phyloP scores from a whole-genome alignment of 768 basidiomycete genomes.

The Psilocybe subaeruginosa region DNA sequence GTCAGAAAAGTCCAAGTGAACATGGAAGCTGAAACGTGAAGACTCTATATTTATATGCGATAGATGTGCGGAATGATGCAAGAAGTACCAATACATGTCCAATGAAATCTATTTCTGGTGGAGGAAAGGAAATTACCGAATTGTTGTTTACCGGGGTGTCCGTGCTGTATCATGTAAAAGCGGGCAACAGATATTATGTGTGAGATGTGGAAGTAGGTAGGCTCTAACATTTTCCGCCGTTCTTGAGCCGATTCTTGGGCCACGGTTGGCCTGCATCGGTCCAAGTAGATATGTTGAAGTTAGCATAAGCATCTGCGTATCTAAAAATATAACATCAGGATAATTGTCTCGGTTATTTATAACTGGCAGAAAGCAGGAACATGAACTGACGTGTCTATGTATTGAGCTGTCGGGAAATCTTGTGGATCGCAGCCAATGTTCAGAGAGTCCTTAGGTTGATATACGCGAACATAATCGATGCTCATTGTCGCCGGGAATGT shows the following conservation, averaged over 20 bases:
- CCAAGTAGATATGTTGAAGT: constrained; percentile 76
- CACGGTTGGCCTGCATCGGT: constrained; percentile 52
- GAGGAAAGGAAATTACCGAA: background rate
- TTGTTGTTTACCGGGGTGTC: background rate
- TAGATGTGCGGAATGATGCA: constrained; percentile 10
- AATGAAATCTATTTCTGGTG: background rate
- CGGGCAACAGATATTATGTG: background rate
- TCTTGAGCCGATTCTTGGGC: constrained; percentile 52
- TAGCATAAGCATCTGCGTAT: constrained; percentile 65
- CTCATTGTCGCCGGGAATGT: constrained; percentile 70
- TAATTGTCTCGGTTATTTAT: background rate
- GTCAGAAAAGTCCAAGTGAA: background rate
- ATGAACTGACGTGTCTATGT: constrained; percentile 57
- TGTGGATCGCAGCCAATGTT: constrained; percentile 83
- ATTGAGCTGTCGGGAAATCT: constrained; percentile 71
- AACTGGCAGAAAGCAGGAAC: background rate
- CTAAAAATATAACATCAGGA: constrained; percentile 24
- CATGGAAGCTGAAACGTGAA: background rate
- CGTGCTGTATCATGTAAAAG: background rate
- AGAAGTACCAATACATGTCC: background rate
- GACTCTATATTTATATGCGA: constrained; percentile 10
- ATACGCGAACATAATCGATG: constrained; percentile 86
- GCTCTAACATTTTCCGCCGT: constrained; percentile 10
- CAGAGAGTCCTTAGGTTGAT: constrained; percentile 65
- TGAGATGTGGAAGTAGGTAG: background rate